Evolutionary conservation across 164 flowering plant genomes (phyloP), one percentile per base, ranked within the genome.

Genomic region (Sedum album): DNA sequence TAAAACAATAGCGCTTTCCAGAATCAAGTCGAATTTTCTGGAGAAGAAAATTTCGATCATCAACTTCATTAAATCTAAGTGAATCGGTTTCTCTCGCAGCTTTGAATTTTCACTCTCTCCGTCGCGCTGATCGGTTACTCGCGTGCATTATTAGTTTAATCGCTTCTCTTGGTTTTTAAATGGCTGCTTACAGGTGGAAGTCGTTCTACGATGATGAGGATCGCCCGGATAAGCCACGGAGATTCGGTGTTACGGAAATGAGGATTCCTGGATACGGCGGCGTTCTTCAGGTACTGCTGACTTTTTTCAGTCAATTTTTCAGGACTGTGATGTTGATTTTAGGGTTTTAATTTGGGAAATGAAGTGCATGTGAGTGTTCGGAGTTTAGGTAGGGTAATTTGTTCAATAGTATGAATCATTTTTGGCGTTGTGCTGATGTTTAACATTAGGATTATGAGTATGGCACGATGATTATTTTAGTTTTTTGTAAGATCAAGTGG

Each of bases 181-280:
- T 88, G 96, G 79, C 89, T 17, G 75, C 71, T n/a, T 84, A 81
- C 62, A 36, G 73, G 44, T 90, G 93, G 96, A 88, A 88, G 77
- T 87, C 80, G 77, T 90, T 90, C 83, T 76, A 53, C 49, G 98
- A 86, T 70, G 82, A 93, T 30, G 96, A 88, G 63, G 96, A 93
- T 74, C 86, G 96, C 1, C 93, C 98, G 1, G 96, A 88, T 75
- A 90, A 90, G 81, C 98, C 98, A 23, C 79, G 96, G 41, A 73
- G 82, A 0, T 86, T 66, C 70, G 98, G 98, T 18, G 84, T 93
- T 65, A 93, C 96, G 9, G 95, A 88, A 73, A 84, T 93, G 82
- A 76, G 96, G 3, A 35, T 5, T 41, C 46, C 15, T 41, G 46
- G 10, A 71, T 81, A 55, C 26, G 33, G 33, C 2, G 20, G 76